Evolutionary conservation across 164 flowering plant species (phyloP).

Genomic region (Nelumbo lutea): DNA sequence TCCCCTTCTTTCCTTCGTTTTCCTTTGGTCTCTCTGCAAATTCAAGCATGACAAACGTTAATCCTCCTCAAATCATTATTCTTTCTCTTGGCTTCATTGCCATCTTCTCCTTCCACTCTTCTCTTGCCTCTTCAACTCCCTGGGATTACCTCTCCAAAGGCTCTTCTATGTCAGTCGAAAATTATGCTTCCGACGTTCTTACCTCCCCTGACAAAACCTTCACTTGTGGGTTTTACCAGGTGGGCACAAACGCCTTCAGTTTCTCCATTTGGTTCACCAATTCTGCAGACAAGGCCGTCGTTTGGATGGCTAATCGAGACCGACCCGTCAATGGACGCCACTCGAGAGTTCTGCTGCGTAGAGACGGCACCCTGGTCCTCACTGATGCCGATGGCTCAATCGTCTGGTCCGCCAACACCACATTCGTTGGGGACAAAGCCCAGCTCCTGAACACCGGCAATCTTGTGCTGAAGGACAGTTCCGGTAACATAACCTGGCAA

Average conservation of each 20-base stretch:
- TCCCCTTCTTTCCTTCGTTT: too few species aligned
- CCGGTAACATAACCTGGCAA: slow-evolving; percentile 16
- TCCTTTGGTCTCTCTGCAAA: too few species aligned
- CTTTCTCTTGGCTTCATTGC: too few species aligned
- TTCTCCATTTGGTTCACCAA: too few species aligned
- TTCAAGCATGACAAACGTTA: too few species aligned
- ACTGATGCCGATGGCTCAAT: slow-evolving; percentile 7
- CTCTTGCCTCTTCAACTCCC: too few species aligned
- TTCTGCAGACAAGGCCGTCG: neutral
- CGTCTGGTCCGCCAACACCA: slow-evolving; percentile 18
- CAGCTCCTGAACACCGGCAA: slow-evolving; percentile 27
- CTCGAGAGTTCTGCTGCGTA: slow-evolving; percentile 2
- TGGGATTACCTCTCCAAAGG: too few species aligned
- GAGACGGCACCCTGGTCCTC: slow-evolving; percentile 11
- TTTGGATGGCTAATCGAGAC: slow-evolving; percentile 29
- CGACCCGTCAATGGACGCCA: slow-evolving; percentile 14
- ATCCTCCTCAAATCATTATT: too few species aligned
- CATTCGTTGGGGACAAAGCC: neutral
- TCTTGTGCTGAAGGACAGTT: slow-evolving; percentile 18
- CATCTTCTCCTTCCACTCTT: too few species aligned
- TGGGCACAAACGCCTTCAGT: slow-evolving; percentile 25
- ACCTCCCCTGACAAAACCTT: slow-evolving; percentile 14
- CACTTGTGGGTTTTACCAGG: slow-evolving; percentile 11
- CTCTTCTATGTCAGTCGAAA: too few species aligned
- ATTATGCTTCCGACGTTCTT: slow-evolving; percentile 7